Base-by-base conservation (phyloP, 2,329 filamentous ascomycete genomes). In the Raffaelea ambrosiae region DNA sequence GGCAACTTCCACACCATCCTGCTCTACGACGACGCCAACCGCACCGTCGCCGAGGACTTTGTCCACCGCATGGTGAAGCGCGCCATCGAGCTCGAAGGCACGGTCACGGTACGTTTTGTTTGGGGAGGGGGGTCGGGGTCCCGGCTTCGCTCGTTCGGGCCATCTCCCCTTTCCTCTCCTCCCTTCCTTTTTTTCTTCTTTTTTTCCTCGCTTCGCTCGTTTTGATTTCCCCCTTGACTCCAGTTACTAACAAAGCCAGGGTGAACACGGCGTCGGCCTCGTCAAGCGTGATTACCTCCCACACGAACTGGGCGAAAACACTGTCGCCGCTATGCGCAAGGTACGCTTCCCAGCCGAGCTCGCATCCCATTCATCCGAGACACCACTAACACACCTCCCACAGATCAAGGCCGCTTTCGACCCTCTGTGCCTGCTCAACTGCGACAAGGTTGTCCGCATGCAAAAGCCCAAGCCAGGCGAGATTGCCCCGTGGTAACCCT, bases 51-150 rank as follows among this genome's bases (percentile, higher is more conserved):
- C 3, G 84, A 88, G 59, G 73, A 74, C 38, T 69, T 91, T 22
- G 84, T 93, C 22, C 85, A 90, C 61, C 75, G 81, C 49, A 93
- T 93, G 88, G 86, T 91, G 48, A 89, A 90, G 74, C 74, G 85
- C 52, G 88, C 88, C 0, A 81, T 94, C 43, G 85, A 88, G 67
- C 77, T 89, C 69, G 87, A 93, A 65, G 88, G 88, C 9, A 93
- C 88, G 0, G 86, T 89, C 1, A 90, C 87, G 13, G 74, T 77
- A 58, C 58, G 71, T 45, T 14, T 7, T 5, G 3, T 13, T 7
- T 29, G 7, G 13, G 26, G 26, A 29, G 7, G 26, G 13, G 13
- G 26, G 7, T 29, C 26, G 7, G 7, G 7, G 26, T 7, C 13
- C 26, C 13, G 7, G 26, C 26, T 29, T 29, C 26, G 13, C 26